Percentiles rank a stretch among this genome's conserved stretches.
Evolutionary conservation across 2,329 filamentous ascomycete genomes (phyloP).

Genomic region (Alternaria solani): DNA sequence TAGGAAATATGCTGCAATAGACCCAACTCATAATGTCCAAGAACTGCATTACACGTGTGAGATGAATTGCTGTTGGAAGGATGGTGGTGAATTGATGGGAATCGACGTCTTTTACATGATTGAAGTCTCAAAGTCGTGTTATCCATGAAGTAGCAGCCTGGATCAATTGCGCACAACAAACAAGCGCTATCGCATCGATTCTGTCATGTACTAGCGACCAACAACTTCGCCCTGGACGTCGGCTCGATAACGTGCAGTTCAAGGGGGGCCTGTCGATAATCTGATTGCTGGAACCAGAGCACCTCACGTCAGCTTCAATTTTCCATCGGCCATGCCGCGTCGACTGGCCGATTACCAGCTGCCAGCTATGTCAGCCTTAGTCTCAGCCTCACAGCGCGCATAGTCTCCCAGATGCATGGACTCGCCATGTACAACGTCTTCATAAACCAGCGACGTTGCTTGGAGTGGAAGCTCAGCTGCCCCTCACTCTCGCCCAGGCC

Average conservation of each 20-base stretch:
- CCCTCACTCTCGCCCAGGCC: not conserved
- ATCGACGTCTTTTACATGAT: not conserved
- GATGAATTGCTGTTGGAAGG: not conserved
- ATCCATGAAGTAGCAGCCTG: not conserved
- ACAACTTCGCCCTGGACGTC: not conserved
- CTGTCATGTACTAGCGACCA: not conserved
- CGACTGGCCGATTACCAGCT: not conserved
- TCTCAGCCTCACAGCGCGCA: not conserved
- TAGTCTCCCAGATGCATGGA: not conserved
- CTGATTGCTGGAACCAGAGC: not conserved
- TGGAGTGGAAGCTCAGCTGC: not conserved
- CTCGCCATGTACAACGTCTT: not conserved
- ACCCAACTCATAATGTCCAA: constrained; percentile 32
- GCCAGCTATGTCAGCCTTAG: not conserved
- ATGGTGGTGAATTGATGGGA: not conserved
- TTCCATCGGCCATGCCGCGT: not conserved
- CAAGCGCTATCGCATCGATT: not conserved
- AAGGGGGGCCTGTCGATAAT: not conserved
- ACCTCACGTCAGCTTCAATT: constrained; percentile 1
- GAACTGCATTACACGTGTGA: not conserved
- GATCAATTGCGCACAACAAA: not conserved
- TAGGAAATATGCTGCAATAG: constrained; percentile 43
- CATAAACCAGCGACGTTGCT: not conserved
- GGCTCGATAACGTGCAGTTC: not conserved
- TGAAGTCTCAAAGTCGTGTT: not conserved